Evolutionary conservation across 441 rosid genomes (phyloP).

Genomic region (Sinapis alba): DNA sequence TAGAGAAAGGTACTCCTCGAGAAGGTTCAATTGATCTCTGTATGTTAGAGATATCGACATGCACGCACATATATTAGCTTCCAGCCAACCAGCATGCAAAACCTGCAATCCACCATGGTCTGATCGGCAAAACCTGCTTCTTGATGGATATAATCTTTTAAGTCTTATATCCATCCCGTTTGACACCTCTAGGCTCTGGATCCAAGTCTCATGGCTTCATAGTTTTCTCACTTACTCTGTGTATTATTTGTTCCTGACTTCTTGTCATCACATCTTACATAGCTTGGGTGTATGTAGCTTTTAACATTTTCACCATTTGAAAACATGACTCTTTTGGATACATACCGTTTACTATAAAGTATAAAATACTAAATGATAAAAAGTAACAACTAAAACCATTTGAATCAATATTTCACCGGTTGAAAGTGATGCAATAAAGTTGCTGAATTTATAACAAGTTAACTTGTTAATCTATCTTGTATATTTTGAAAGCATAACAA

Average conservation of each 20-base stretch:
- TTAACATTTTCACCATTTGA: neutral
- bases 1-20: neutral
- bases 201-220: neutral
- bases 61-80: neutral
- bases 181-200: neutral
- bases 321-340: neutral
- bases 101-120: neutral
- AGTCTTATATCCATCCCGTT: neutral
- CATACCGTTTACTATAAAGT: neutral
- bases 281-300: neutral
- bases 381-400: neutral
- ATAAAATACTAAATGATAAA: neutral
- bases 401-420: no score
- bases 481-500: no score
- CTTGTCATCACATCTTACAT: neutral
- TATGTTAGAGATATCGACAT: neutral
- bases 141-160: neutral
- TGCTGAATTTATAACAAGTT: no score
- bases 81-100: neutral
- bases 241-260: neutral
- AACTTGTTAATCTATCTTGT: no score
- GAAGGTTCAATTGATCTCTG: neutral
- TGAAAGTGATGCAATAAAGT: no score
- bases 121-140: neutral
- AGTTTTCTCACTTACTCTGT: neutral